Evolutionary conservation across 176 grass and related monocot species (phyloP), one percentile per base, ranked within the genome.

Genomic region (Pharus latifolius): DNA sequence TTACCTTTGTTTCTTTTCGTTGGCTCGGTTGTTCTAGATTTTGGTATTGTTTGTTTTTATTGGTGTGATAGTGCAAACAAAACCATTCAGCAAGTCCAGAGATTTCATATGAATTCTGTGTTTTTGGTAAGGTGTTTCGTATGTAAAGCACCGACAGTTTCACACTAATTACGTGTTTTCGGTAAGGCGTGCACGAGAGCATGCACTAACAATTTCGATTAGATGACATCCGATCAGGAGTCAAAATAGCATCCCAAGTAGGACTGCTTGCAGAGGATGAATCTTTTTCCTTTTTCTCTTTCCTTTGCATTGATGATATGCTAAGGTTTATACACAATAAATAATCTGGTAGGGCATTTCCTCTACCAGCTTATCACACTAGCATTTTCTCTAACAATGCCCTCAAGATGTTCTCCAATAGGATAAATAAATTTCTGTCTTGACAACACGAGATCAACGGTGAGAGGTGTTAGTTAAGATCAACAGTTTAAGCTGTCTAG

Each of bases 391-490:
- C 56, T 73, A 60, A 67, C 24, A 48, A 65, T 24, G 67, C 22
- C 43, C 49, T 70, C 7, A 19, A 17, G 15, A 28, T 59, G 33
- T 9, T 6, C 22, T 40, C 78, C 63, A 56, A 57, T 56, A 10
- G 13, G 45, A 30, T 67, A 44, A 67, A 64, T 50, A 24, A 30
- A 43, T 65, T 25, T n/a, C n/a, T 40, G 5, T 53, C 63, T 49
- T 76, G 15, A 60, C 49, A 34, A 46, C 60, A 40, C 35, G 33
- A 10, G 62, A 45, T 31, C 75, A 67, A 72, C 42, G 54, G 53
- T 61, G 22, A 69, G 22, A 45, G 35, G 55, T 28, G 75, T 85
- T 74, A 74, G 82, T 10, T 28, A 65, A 52, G 53, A 61, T 45
- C 29, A 29, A 61, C 35, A 15, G 29, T 69, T 54, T 60, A 69